Conservation (phyloP, 192 early-diverging fungal genomes). For the Coemansia sp. region DNA sequence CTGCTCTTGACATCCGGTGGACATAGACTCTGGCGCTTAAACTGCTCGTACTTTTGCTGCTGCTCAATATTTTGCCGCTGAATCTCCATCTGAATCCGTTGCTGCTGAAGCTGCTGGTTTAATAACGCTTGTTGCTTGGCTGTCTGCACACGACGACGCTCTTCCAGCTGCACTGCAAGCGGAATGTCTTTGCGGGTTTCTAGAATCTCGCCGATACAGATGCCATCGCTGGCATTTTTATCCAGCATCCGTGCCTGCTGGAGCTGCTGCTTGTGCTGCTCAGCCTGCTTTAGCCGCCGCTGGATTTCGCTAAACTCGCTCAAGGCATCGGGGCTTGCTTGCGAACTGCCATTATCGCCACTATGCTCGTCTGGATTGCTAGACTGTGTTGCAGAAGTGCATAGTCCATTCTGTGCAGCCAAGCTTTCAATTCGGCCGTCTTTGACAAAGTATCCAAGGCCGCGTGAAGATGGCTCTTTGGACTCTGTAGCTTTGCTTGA, state of each 20-base stretch:
- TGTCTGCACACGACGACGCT: constrained; percentile 34
- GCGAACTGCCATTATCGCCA: not conserved
- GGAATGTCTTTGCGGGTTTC: constrained; percentile 42
- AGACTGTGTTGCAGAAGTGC: not conserved
- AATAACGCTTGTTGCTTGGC: constrained; percentile 48
- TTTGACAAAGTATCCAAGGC: constrained; percentile 17
- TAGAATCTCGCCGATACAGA: constrained; percentile 47
- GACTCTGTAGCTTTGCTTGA: constrained; percentile 8
- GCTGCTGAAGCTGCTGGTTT: constrained; percentile 44
- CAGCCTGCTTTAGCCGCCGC: constrained; percentile 28
- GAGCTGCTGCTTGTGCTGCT: constrained; percentile 30
- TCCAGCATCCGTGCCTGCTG: constrained; percentile 28
- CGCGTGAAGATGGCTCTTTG: not conserved
- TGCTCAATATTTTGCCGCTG: constrained; percentile 29
- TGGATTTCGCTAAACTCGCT: constrained; percentile 38
- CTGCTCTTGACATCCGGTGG: constrained; percentile 10
- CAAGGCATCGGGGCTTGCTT: not conserved
- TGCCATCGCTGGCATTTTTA: constrained; percentile 35
- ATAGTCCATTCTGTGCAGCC: not conserved
- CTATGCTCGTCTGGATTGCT: not conserved
- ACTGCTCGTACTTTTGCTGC: constrained; percentile 39
- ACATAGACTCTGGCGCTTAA: constrained; percentile 45
- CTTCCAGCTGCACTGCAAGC: constrained; percentile 41
- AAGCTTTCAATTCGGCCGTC: constrained; percentile 10
- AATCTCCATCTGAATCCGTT: constrained; percentile 29